These are phyloP conservation scores for Penicillium steckii DNA, from an alignment of 495 filamentous ascomycete species.

Conservation along the genomic window DNA sequence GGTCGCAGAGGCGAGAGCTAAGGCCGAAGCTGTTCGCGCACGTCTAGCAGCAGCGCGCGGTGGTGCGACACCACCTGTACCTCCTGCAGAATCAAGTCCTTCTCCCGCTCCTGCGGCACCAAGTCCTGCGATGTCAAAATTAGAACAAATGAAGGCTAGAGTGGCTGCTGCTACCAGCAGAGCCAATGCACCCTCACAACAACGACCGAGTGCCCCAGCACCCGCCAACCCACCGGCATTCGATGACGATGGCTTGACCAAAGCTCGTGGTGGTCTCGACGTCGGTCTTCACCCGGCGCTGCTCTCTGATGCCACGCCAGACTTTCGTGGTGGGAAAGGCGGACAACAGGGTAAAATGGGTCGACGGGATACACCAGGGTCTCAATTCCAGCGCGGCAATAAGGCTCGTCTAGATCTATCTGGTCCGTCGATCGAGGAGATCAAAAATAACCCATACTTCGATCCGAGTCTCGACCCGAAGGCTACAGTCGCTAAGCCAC, in stretches of 20 bases:
- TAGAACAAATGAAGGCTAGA: constrained; percentile 74
- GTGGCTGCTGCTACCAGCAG: constrained; percentile 71
- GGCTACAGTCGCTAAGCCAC: constrained; percentile 58
- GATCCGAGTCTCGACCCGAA: constrained; percentile 70
- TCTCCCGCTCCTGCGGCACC: constrained; percentile 43
- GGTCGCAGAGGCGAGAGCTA: constrained; percentile 61
- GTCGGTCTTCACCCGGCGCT: constrained; percentile 86
- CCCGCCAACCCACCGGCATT: constrained; percentile 38
- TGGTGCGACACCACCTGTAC: constrained; percentile 28
- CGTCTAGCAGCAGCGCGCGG: constrained; percentile 48
- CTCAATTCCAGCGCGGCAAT: constrained; percentile 34
- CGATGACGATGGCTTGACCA: constrained; percentile 48
- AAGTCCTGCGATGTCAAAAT: constrained; percentile 51
- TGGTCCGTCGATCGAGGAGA: constrained; percentile 66
- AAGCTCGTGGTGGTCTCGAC: constrained; percentile 75
- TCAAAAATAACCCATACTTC: constrained; percentile 79
- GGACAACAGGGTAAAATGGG: constrained; percentile 56
- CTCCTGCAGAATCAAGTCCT: constrained; percentile 32
- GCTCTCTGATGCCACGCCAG: constrained; percentile 68
- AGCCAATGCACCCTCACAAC: constrained; percentile 48
- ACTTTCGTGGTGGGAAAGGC: constrained; percentile 59
- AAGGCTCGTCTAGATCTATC: constrained; percentile 67
- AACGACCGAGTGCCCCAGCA: constrained; percentile 35
- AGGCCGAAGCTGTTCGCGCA: constrained; percentile 59
- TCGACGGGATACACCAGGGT: constrained; percentile 49